Evolutionary conservation across 257 asterid species (phyloP).

Genomic region (Solanum lignicaule): DNA sequence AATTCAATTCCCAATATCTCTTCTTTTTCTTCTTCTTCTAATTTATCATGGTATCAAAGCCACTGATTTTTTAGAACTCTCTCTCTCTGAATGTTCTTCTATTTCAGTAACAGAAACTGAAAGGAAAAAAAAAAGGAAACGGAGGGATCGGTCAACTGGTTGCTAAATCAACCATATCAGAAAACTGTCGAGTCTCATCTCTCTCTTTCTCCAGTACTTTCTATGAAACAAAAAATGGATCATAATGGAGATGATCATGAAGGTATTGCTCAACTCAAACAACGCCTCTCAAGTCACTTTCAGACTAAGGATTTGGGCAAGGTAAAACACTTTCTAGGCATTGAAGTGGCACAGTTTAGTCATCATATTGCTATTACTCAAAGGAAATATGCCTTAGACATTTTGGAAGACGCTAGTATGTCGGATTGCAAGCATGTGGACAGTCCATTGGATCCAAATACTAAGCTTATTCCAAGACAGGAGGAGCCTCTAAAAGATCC

Average conservation of each 20-base stretch:
- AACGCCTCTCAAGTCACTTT: background rate
- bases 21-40: background rate
- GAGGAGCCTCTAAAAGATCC: too few species aligned
- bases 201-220: background rate
- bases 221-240: background rate
- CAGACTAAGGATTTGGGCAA: background rate
- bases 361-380: background rate
- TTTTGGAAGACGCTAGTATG: background rate
- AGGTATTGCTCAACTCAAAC: background rate
- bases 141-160: background rate
- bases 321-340: background rate
- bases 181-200: background rate
- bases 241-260: background rate
- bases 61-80: background rate
- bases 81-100: background rate
- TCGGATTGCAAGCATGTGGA: too few species aligned
- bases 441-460: too few species aligned
- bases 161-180: background rate
- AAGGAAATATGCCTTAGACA: background rate
- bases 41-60: background rate
- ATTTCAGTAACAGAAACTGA: background rate
- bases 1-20: background rate
- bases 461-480: too few species aligned
- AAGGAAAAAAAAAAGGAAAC: too few species aligned
- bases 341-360: background rate